Evolutionary conservation across 2,329 filamentous ascomycete genomes (phyloP), one percentile per base, ranked within the genome.

Genomic region (Pyrenochaeta sp.): DNA sequence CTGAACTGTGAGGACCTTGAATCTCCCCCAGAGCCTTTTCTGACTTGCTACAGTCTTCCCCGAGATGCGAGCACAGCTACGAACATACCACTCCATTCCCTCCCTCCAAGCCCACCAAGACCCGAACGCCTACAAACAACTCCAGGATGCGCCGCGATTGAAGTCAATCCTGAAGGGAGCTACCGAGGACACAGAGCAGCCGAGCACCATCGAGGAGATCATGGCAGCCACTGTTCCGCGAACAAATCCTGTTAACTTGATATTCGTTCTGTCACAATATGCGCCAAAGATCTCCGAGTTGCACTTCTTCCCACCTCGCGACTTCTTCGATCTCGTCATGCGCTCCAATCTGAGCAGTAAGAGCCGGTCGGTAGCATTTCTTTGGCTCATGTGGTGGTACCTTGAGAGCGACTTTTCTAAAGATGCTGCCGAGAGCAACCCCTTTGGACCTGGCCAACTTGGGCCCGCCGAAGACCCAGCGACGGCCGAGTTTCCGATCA

Each of bases 301-400:
- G 21, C 95, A 99, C 75, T 98, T 99, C 73, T 89, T 90, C 10
- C 84, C 87, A 5, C 87, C 88, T 1, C 86, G 89, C 62, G 95
- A 99, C 75, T 98, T 99, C 75, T 96, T 97, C 75, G 95, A 99
- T 68, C 84, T 99, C 14, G 89, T 99, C 66, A 98, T 98, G 93
- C 89, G 91, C 70, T 88, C 89, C 1, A 89, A 90, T 20, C 84
- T 92, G 56, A 91, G 88, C 51, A 98, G 93, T 75, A 79, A 82
- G 63, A 96, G 91, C 57, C 86, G 95, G 58, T 93, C 95, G 1
- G 87, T 81, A 39, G 94, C 94, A 0, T 99, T 99, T 66, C 79
- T 99, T 17, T 99, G 95, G 95, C 81, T 99, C 59, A 96, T 99
- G 87, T 99, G 95, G 95, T 97, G 95, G 82, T 98, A 99, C 71